These are phyloP conservation scores for Trichoderma sp. DNA, from an alignment of 2,329 filamentous ascomycete genomes.

Conservation along the genomic window DNA sequence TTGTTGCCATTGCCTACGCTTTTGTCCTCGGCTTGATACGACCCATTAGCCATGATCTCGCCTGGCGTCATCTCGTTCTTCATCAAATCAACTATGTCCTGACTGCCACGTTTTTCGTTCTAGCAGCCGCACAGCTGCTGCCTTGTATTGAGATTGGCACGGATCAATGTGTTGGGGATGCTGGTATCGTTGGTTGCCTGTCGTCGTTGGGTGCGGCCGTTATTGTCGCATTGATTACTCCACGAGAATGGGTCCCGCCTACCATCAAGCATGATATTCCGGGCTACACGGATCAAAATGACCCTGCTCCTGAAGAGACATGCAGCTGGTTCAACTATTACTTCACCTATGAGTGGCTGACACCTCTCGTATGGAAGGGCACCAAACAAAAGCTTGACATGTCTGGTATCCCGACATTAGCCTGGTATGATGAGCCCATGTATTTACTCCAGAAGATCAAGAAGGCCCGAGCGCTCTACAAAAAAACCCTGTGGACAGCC, in stretches of 20 bases:
- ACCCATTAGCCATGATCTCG: slow-evolving; percentile 37
- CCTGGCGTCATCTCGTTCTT: slow-evolving; percentile 46
- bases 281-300: slow-evolving; percentile 35
- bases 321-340: slow-evolving; percentile 54
- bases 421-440: slow-evolving; percentile 55
- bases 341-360: slow-evolving; percentile 51
- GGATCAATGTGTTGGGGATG: slow-evolving; percentile 28
- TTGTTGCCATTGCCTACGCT: slow-evolving; percentile 38
- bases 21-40: slow-evolving; percentile 45
- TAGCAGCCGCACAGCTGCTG: slow-evolving; percentile 39
- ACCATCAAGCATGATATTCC: slow-evolving; percentile 38
- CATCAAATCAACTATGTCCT: slow-evolving; percentile 50
- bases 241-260: slow-evolving; percentile 50
- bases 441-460: slow-evolving; percentile 45
- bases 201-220: slow-evolving; percentile 38
- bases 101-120: slow-evolving; percentile 36
- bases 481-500: slow-evolving; percentile 45
- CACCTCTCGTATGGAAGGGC: slow-evolving; percentile 48
- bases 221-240: slow-evolving; percentile 43
- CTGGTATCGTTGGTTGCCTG: slow-evolving; percentile 36
- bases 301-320: slow-evolving; percentile 50
- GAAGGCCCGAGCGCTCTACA: slow-evolving; percentile 41
- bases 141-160: slow-evolving; percentile 42
- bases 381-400: slow-evolving; percentile 44
- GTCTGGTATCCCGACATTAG: slow-evolving; percentile 46